Percentiles rank a stretch among this genome's conserved stretches.
Conservation (phyloP, 2,329 filamentous ascomycete genomes). For the Hortaea werneckii region DNA sequence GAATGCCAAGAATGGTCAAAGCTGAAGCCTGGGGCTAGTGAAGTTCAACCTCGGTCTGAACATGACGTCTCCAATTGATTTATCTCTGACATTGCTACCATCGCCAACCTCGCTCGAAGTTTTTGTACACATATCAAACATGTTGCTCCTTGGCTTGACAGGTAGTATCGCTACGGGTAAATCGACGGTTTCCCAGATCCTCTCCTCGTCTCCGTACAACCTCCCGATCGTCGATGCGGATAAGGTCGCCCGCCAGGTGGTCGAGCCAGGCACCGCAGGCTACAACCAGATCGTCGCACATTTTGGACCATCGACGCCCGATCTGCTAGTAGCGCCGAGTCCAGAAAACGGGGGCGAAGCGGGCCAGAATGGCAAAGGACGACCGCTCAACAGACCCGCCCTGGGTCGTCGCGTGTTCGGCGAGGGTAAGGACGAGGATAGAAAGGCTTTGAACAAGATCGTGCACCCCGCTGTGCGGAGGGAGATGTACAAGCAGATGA, state of each 20-base stretch:
- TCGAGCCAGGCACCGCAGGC: conserved; percentile 79
- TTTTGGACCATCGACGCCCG: conserved; percentile 74
- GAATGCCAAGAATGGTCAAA: no score
- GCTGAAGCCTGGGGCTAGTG: no score
- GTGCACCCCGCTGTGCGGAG: conserved; percentile 82
- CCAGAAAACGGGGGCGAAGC: conserved; percentile 33
- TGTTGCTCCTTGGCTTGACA: conserved; percentile 92
- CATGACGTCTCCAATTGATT: no score
- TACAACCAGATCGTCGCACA: conserved; percentile 74
- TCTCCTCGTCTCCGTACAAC: conserved; percentile 69
- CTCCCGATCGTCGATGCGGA: conserved; percentile 93
- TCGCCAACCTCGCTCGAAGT: no score
- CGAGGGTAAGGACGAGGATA: conserved; percentile 60
- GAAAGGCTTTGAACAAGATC: conserved; percentile 73
- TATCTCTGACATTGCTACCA: no score
- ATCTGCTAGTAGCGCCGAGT: conserved; percentile 60
- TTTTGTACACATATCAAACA: conserved; percentile 27
- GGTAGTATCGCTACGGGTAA: conserved; percentile 97
- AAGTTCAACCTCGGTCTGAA: no score
- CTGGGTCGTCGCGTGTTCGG: conserved; percentile 84
- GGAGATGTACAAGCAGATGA: conserved; percentile 67
- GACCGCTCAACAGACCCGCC: conserved; percentile 74
- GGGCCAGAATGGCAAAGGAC: conserved; percentile 51
- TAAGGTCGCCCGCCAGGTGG: conserved; percentile 80
- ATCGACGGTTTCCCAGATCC: conserved; percentile 81